These are phyloP conservation scores for Apophysomyces variabilis DNA, from an alignment of 371 early-diverging fungal species.

Conservation along the genomic window DNA sequence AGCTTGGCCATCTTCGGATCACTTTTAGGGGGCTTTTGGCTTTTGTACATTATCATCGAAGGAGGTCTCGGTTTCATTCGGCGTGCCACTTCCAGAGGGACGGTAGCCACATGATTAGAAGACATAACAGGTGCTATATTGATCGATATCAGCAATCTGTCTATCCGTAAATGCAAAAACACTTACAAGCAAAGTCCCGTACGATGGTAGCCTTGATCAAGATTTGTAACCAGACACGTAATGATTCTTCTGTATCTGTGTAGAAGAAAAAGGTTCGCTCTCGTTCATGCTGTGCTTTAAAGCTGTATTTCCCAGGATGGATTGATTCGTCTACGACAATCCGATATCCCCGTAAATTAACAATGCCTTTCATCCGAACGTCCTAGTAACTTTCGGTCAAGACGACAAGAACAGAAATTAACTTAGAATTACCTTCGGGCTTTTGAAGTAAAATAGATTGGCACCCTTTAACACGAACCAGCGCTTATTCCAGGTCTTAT, in stretches of 20 bases:
- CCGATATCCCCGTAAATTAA: slow-evolving; percentile 58
- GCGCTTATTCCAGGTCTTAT: slow-evolving; percentile 71
- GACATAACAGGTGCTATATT: slow-evolving; percentile 64
- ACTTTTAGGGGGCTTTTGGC: background rate
- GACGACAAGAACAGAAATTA: background rate
- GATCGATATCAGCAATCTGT: background rate
- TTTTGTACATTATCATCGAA: slow-evolving; percentile 44
- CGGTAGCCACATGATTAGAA: slow-evolving; percentile 65
- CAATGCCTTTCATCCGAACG: slow-evolving; percentile 56
- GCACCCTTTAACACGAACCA: slow-evolving; percentile 73
- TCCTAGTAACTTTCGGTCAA: slow-evolving; percentile 24
- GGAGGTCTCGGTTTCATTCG: slow-evolving; percentile 70
- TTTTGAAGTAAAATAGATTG: slow-evolving; percentile 68
- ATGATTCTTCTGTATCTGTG: slow-evolving; percentile 52
- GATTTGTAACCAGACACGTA: slow-evolving; percentile 62
- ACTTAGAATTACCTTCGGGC: slow-evolving; percentile 47
- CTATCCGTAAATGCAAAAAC: background rate
- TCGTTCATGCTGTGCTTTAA: slow-evolving; percentile 65
- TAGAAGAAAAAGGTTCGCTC: slow-evolving; percentile 66
- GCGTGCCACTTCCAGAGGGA: slow-evolving; percentile 65
- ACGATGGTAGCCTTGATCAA: slow-evolving; percentile 73
- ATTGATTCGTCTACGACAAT: slow-evolving; percentile 61
- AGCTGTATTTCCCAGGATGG: slow-evolving; percentile 65
- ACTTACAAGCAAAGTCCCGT: slow-evolving; percentile 48
- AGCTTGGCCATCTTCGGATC: slow-evolving; percentile 14